Evolutionary conservation across 768 basidiomycete genomes (phyloP).

Genomic region (Leccinum broughii): DNA sequence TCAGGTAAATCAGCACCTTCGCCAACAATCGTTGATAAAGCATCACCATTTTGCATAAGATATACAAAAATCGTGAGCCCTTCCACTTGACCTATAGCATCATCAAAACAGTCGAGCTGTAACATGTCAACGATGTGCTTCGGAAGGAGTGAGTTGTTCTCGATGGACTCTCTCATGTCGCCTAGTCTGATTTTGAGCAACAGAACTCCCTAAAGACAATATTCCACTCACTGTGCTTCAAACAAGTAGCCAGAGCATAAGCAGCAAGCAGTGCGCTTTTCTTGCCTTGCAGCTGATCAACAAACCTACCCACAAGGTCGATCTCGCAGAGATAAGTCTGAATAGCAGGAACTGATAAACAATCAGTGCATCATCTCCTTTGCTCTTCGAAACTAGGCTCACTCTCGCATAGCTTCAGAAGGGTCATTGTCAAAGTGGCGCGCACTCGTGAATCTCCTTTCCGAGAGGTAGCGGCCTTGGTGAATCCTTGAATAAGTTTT

Average conservation of each 20-base stretch:
- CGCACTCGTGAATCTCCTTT: constrained; percentile 13
- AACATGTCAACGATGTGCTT: constrained; percentile 21
- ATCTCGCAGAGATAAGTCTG: constrained; percentile 11
- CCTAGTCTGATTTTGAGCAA: constrained; percentile 4
- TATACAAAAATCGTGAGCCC: constrained; percentile 27
- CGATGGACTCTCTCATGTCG: constrained; percentile 15
- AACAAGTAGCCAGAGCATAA: constrained; percentile 20
- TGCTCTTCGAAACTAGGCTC: background rate
- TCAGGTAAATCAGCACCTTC: background rate
- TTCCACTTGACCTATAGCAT: constrained; percentile 24
- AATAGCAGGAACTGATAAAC: constrained; percentile 7
- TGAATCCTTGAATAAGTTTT: too few species aligned
- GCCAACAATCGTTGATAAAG: background rate
- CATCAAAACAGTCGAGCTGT: constrained; percentile 24
- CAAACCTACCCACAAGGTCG: constrained; percentile 11
- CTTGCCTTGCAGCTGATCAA: constrained; percentile 17
- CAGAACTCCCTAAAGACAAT: background rate
- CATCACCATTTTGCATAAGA: constrained; percentile 21
- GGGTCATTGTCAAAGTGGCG: constrained; percentile 24
- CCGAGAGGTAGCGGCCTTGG: background rate
- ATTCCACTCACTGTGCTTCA: constrained; percentile 15
- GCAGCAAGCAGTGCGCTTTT: constrained; percentile 21
- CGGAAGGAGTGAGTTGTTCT: background rate
- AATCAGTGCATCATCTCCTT: background rate
- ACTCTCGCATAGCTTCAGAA: too few species aligned